Conservation (phyloP, 257 asterid species). For the Ligustrum vulgare region DNA sequence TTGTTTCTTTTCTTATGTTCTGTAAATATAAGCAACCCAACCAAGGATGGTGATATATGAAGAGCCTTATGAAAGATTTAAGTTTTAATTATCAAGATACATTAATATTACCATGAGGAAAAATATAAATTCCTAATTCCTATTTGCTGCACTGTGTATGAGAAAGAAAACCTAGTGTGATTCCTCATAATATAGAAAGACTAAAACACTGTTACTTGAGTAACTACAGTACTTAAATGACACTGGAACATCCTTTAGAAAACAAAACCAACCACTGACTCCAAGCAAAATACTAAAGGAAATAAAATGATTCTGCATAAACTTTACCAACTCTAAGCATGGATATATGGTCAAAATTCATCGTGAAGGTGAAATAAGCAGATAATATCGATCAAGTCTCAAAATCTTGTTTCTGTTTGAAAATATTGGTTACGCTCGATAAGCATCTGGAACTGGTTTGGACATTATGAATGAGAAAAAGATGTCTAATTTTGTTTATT, state of each 20-base stretch:
- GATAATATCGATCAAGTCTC: background rate
- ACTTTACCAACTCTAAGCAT: background rate
- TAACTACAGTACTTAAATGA: background rate
- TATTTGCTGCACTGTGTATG: background rate
- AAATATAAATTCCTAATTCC: background rate
- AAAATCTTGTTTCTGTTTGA: background rate
- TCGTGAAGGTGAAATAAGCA: background rate
- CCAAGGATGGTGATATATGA: background rate
- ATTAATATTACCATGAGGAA: background rate
- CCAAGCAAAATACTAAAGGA: background rate
- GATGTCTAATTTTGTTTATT: background rate
- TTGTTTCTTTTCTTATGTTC: conserved; percentile 5
- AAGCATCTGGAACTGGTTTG: background rate
- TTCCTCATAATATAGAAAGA: background rate
- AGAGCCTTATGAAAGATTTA: background rate
- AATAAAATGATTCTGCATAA: background rate
- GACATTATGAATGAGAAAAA: background rate
- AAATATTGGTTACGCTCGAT: background rate
- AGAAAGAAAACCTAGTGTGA: background rate
- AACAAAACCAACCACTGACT: background rate
- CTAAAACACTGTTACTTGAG: background rate
- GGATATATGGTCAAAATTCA: background rate
- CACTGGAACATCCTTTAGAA: background rate
- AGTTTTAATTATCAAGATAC: background rate
- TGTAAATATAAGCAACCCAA: background rate